phyloP scores from a whole-genome alignment of 805 yeast genomes.

The Peterozyma xylosa region DNA sequence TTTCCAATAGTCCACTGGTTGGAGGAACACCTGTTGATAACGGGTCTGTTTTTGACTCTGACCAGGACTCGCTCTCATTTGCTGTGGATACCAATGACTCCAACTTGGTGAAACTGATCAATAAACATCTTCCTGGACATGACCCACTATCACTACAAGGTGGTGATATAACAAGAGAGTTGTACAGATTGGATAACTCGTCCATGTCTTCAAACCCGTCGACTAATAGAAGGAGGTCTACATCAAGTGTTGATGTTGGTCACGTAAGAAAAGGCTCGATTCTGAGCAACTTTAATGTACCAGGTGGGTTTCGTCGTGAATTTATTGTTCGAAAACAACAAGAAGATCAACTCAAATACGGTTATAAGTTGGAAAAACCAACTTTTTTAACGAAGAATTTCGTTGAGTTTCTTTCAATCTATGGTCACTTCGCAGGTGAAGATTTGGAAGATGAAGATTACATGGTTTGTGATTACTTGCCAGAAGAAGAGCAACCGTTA shows the following conservation, averaged over 20 bases:
- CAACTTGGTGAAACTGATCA: slow-evolving; percentile 22
- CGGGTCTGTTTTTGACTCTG: slow-evolving; percentile 12
- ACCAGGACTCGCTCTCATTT: slow-evolving; percentile 14
- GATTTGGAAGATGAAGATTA: slow-evolving; percentile 63
- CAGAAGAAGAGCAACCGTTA: slow-evolving; percentile 11
- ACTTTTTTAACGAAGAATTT: slow-evolving; percentile 63
- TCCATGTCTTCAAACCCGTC: slow-evolving; percentile 10
- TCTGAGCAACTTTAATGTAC: slow-evolving; percentile 66
- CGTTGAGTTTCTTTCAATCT: slow-evolving; percentile 67
- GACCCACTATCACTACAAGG: slow-evolving; percentile 33
- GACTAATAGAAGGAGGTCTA: slow-evolving; percentile 21
- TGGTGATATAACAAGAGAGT: slow-evolving; percentile 44
- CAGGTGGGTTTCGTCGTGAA: slow-evolving; percentile 79
- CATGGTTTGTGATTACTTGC: slow-evolving; percentile 39
- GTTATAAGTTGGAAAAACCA: slow-evolving; percentile 23
- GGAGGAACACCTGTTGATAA: slow-evolving; percentile 16
- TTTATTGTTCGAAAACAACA: slow-evolving; percentile 31
- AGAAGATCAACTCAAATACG: slow-evolving; percentile 15
- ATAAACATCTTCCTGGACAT: slow-evolving; percentile 28
- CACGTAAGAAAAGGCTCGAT: slow-evolving; percentile 46
- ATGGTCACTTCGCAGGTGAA: slow-evolving; percentile 87
- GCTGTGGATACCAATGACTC: slow-evolving; percentile 22
- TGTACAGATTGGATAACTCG: slow-evolving; percentile 22
- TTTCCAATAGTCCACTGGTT: slow-evolving; percentile 7
- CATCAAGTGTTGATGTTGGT: slow-evolving; percentile 19